Conservation (phyloP, 441 rosid genomes). For the Codiaeum variegatum region DNA sequence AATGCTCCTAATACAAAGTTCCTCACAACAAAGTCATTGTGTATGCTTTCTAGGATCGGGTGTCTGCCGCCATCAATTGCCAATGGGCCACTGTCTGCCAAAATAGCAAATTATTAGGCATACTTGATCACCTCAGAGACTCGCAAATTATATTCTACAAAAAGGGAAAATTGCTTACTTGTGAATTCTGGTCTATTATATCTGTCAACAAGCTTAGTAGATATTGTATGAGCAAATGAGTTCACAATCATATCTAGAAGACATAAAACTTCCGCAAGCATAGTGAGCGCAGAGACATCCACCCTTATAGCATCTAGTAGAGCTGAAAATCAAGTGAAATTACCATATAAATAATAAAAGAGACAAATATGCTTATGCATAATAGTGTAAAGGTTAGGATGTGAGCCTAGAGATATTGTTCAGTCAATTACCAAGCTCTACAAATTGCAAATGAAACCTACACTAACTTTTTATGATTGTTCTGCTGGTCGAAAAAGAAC, state of each 20-base stretch:
- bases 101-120: conserved; percentile 19
- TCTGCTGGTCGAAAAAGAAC: background rate
- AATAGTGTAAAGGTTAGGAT: background rate
- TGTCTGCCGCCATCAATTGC: conserved; percentile 98
- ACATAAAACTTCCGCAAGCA: conserved; percentile 90
- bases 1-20: conserved; percentile 13
- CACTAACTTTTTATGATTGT: background rate
- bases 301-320: conserved; percentile 78
- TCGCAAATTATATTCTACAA: conserved; percentile 16
- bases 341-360: conserved; percentile 10
- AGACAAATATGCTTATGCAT: conserved; percentile 2
- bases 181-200: conserved; percentile 85
- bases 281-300: conserved; percentile 67
- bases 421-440: background rate
- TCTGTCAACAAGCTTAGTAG: conserved; percentile 82
- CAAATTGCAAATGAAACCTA: background rate
- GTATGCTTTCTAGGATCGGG: conserved; percentile 90
- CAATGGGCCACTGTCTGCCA: conserved; percentile 81
- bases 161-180: conserved; percentile 37
- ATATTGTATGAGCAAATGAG: conserved; percentile 89
- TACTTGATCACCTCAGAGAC: conserved; percentile 17
- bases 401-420: background rate
- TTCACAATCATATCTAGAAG: conserved; percentile 95
- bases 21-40: conserved; percentile 76
- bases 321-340: conserved; percentile 42